Conservation (phyloP, 2,329 filamentous ascomycete genomes). For the Sporothrix mexicana region DNA sequence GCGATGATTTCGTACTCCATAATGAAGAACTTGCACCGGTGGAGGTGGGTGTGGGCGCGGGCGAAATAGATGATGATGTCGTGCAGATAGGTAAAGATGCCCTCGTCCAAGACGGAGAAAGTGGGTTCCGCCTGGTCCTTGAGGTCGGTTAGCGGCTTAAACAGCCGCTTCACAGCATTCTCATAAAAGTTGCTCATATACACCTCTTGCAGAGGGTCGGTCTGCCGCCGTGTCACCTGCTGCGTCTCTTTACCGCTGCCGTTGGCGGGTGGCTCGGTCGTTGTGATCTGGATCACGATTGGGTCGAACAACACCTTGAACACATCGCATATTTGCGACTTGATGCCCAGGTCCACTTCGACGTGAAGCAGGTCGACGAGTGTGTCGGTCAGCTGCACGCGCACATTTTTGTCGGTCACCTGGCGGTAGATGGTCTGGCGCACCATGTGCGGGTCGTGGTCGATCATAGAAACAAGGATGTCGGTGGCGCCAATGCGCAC, state of each 20-base stretch:
- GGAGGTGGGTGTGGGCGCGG: constrained; percentile 86
- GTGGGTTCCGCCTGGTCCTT: constrained; percentile 71
- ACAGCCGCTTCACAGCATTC: constrained; percentile 80
- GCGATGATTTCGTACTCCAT: constrained; percentile 77
- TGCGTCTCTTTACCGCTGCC: constrained; percentile 51
- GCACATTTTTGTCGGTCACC: constrained; percentile 82
- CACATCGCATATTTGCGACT: constrained; percentile 92
- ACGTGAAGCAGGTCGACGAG: constrained; percentile 89
- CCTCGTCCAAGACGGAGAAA: constrained; percentile 81
- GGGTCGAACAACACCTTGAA: constrained; percentile 91
- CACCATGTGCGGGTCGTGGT: constrained; percentile 94
- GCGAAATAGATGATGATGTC: constrained; percentile 95
- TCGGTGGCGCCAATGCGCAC: constrained; percentile 93
- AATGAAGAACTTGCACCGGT: constrained; percentile 87
- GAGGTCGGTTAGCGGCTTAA: constrained; percentile 82
- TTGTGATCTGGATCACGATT: constrained; percentile 58
- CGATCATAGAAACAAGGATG: constrained; percentile 90
- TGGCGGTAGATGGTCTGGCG: constrained; percentile 91
- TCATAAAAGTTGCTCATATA: constrained; percentile 93
- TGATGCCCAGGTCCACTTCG: constrained; percentile 91
- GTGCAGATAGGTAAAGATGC: constrained; percentile 88
- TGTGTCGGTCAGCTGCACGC: constrained; percentile 85
- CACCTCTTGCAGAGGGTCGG: constrained; percentile 78
- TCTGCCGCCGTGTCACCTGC: constrained; percentile 48
- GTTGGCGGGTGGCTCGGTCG: constrained; percentile 39